A percentile compares a stretch with the other conserved stretches of the same genome.
phyloP scores from a whole-genome alignment of 2,329 filamentous ascomycete genomes.

The Colletotrichum ledebouriae region DNA sequence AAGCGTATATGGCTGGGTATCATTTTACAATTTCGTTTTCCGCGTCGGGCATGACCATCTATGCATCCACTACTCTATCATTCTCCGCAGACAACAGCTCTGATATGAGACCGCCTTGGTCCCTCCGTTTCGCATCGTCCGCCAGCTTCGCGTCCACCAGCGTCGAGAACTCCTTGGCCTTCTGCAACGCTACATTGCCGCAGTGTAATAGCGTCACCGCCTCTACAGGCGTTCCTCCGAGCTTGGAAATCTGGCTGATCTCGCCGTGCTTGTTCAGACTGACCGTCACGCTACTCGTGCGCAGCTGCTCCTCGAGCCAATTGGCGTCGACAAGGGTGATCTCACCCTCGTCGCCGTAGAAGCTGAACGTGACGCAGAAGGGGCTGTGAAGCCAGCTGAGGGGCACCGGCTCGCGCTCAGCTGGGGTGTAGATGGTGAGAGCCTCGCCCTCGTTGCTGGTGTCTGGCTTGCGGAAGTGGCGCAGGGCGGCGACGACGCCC shows the following conservation, averaged over 20 bases:
- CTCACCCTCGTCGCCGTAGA: slow-evolving; percentile 80
- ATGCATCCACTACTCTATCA: slow-evolving; percentile 67
- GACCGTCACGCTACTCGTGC: slow-evolving; percentile 81
- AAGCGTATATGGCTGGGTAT: slow-evolving; percentile 41
- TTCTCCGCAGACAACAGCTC: slow-evolving; percentile 86
- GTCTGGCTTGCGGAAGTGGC: slow-evolving; percentile 93
- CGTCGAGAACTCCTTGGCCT: slow-evolving; percentile 83
- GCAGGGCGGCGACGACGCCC: slow-evolving; percentile 87
- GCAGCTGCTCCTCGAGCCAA: slow-evolving; percentile 81
- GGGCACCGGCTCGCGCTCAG: slow-evolving; percentile 90
- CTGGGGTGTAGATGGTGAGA: slow-evolving; percentile 84
- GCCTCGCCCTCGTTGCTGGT: slow-evolving; percentile 87
- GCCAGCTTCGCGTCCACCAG: slow-evolving; percentile 80
- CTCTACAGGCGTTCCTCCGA: slow-evolving; percentile 86
- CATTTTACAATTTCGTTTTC: slow-evolving; percentile 38
- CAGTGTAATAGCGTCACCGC: slow-evolving; percentile 83
- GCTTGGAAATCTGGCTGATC: slow-evolving; percentile 91
- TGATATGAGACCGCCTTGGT: slow-evolving; percentile 83
- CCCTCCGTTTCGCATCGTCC: slow-evolving; percentile 81
- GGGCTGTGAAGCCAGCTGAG: slow-evolving; percentile 93
- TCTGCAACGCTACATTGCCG: slow-evolving; percentile 79
- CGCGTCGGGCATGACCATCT: slow-evolving; percentile 49
- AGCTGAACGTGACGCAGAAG: slow-evolving; percentile 90
- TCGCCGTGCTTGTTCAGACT: slow-evolving; percentile 92
- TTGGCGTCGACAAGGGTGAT: slow-evolving; percentile 80